Percentiles rank a stretch among this genome's conserved stretches.
Conservation (phyloP, 768 basidiomycete species). For the Daedaleopsis nitida region DNA sequence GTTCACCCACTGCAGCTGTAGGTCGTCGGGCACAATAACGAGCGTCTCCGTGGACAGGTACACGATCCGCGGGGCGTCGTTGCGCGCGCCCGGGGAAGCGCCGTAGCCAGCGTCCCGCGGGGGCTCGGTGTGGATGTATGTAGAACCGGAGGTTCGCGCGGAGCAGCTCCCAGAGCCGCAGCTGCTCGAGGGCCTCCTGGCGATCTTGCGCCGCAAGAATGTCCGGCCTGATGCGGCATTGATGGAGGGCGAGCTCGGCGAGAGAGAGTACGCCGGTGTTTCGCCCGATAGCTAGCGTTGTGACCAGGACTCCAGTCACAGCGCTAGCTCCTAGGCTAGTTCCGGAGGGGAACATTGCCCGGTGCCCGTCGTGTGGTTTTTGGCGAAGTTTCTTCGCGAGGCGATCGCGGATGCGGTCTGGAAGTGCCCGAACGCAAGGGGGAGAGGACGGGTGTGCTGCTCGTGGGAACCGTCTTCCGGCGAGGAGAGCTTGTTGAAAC, state of each 20-base stretch:
- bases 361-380: background rate
- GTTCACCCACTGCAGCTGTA: constrained; percentile 77
- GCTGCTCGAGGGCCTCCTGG: constrained; percentile 36
- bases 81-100: constrained; percentile 25
- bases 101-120: constrained; percentile 21
- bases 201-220: constrained; percentile 25
- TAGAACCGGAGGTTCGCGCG: constrained; percentile 67
- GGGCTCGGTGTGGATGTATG: constrained; percentile 51
- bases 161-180: constrained; percentile 37
- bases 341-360: too few relatives aligned
- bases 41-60: constrained; percentile 77
- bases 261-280: constrained; percentile 55
- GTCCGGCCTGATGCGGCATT: constrained; percentile 44
- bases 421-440: constrained; percentile 65
- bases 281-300: too few relatives aligned
- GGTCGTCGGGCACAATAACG: constrained; percentile 72
- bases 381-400: constrained; percentile 11
- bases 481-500: constrained; percentile 59
- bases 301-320: too few relatives aligned
- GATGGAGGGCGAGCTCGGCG: constrained; percentile 64
- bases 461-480: constrained; percentile 62
- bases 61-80: constrained; percentile 49
- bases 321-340: too few relatives aligned
- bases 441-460: constrained; percentile 56
- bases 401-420: constrained; percentile 39